These are phyloP conservation scores for Pneumocystis sp. DNA, from an alignment of 1,139 yeast species.

Conservation along the genomic window DNA sequence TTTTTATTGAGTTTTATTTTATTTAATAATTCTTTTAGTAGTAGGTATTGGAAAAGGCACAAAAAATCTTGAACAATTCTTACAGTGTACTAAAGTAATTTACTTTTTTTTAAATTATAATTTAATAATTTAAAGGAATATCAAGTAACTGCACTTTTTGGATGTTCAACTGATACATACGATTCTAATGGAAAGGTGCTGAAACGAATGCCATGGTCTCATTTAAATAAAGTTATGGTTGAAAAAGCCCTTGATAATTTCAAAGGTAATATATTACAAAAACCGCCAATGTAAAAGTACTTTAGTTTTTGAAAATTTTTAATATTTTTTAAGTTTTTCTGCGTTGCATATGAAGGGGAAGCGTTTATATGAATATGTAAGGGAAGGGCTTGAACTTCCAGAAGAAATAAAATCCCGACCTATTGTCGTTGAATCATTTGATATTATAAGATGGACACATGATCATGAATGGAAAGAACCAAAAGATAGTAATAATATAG, in stretches of 20 bases:
- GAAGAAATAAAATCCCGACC: conserved; percentile 61
- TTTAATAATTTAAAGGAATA: conserved; percentile 35
- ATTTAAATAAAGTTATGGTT: conserved; percentile 43
- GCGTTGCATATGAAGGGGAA: conserved; percentile 92
- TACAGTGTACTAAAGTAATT: conserved; percentile 38
- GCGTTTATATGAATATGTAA: conserved; percentile 85
- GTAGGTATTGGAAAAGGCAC: conserved; percentile 88
- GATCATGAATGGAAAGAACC: conserved; percentile 42
- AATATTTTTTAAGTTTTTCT: conserved; percentile 33
- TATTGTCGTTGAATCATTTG: conserved; percentile 44
- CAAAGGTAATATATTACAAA: conserved; percentile 65
- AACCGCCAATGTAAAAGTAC: conserved; percentile 55
- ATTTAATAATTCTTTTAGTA: conserved; percentile 26
- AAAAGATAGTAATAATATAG: conserved; percentile 19
- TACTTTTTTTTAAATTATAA: neutral
- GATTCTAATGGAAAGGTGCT: conserved; percentile 80
- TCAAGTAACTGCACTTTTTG: conserved; percentile 71
- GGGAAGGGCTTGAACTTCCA: conserved; percentile 77
- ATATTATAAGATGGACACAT: conserved; percentile 38
- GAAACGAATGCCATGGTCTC: conserved; percentile 40
- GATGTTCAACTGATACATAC: conserved; percentile 84
- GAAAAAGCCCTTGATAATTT: conserved; percentile 41
- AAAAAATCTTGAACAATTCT: conserved; percentile 54
- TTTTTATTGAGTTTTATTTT: neutral
- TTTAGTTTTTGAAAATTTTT: neutral